phyloP scores from a whole-genome alignment of 129 eudicot genomes.

The Pittosporum tobira region DNA sequence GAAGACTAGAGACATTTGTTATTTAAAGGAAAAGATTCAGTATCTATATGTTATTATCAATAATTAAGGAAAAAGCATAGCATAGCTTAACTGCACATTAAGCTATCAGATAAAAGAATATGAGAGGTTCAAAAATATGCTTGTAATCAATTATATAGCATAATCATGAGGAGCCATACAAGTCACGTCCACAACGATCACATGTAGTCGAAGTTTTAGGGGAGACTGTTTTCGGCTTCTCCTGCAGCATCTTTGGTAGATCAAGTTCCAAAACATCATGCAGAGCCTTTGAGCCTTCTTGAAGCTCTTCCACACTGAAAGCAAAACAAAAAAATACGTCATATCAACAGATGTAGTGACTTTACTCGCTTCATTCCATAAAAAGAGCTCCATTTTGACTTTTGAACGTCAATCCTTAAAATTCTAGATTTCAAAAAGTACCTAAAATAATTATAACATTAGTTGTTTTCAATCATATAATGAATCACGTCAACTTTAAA shows the following conservation, averaged over 20 bases:
- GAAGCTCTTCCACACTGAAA: constrained; percentile 71
- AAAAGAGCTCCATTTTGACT: too few species aligned
- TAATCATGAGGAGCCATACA: constrained; percentile 30
- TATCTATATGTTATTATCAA: not conserved
- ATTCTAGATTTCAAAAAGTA: too few species aligned
- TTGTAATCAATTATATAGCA: not conserved
- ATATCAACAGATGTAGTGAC: not conserved
- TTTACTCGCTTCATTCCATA: too few species aligned
- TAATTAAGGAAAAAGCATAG: not conserved
- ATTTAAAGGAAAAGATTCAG: not conserved
- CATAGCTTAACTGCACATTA: not conserved
- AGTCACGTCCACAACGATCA: constrained; percentile 70
- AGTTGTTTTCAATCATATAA: too few species aligned
- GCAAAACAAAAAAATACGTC: not conserved
- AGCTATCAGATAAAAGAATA: not conserved
- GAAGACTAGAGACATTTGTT: too few species aligned
- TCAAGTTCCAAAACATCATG: constrained; percentile 65
- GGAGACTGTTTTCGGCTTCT: constrained; percentile 35
- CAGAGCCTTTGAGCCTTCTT: constrained; percentile 71
- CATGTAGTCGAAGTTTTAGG: constrained; percentile 27
- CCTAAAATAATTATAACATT: too few species aligned
- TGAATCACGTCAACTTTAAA: too few species aligned
- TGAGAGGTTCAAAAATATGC: not conserved
- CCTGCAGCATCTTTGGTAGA: constrained; percentile 61
- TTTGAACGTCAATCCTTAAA: too few species aligned